A percentile compares a stretch with the other conserved stretches of the same genome.
phyloP scores from a whole-genome alignment of 257 asterid species.

The Schizonepeta tenuifolia region DNA sequence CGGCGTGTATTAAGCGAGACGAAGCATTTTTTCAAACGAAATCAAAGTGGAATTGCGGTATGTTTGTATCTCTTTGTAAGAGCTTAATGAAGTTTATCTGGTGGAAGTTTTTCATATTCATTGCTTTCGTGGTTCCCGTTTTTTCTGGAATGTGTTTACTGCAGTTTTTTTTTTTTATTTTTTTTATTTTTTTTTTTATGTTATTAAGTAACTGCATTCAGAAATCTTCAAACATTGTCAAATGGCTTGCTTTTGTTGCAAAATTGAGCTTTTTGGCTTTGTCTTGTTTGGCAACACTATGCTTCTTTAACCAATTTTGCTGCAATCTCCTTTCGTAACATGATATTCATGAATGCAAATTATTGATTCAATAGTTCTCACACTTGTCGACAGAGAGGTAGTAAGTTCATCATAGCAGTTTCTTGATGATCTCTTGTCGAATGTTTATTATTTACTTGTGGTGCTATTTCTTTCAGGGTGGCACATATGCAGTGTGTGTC shows the following conservation, averaged over 20 bases:
- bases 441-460: slow-evolving; percentile 20
- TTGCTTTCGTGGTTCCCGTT: background rate
- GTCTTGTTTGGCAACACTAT: background rate
- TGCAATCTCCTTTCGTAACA: background rate
- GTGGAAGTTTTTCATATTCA: background rate
- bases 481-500: slow-evolving; percentile 90
- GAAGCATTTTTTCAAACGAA: slow-evolving; percentile 77
- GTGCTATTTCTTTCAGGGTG: slow-evolving; percentile 64
- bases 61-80: slow-evolving; percentile 23
- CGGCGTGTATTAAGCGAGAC: slow-evolving; percentile 85
- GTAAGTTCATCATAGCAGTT: background rate
- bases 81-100: background rate
- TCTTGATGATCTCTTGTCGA: slow-evolving; percentile 20
- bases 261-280: background rate
- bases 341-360: background rate
- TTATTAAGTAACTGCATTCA: background rate
- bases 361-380: background rate
- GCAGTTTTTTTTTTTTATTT: no score
- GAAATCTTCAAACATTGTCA: background rate
- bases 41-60: slow-evolving; percentile 84
- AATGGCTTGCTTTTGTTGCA: background rate
- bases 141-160: background rate
- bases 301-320: background rate
- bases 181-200: no score
- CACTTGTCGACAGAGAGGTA: background rate